Evolutionary conservation across 768 basidiomycete species (phyloP).

Genomic region (Psilocybe azurescens): DNA sequence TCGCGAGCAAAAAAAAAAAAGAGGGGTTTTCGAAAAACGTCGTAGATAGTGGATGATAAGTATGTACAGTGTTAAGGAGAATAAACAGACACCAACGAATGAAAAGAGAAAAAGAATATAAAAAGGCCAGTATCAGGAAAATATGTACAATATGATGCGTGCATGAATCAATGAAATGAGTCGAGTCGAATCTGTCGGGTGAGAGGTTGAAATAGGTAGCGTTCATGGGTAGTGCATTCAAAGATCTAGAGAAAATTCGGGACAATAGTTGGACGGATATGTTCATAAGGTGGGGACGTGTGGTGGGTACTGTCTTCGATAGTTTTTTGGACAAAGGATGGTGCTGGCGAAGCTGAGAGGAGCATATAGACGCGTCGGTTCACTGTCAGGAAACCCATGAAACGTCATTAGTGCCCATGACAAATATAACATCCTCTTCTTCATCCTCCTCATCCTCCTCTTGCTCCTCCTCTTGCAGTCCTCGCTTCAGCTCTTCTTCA

Average conservation of each 20-base stretch:
- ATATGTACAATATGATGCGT: too few species aligned
- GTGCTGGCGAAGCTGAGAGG: too few species aligned
- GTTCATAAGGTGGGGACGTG: too few species aligned
- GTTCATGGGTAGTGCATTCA: too few species aligned
- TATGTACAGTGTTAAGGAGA: not conserved
- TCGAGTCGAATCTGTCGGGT: too few species aligned
- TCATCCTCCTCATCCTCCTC: constrained; percentile 58
- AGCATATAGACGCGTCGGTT: too few species aligned
- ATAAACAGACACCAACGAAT: not conserved
- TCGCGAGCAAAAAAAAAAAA: not conserved
- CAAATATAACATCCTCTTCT: constrained; percentile 80
- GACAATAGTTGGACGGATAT: too few species aligned
- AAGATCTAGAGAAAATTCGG: too few species aligned
- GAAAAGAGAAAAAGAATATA: not conserved
- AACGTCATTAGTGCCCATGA: constrained; percentile 55
- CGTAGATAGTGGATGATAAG: not conserved
- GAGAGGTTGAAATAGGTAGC: too few species aligned
- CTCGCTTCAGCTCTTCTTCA: constrained; percentile 1
- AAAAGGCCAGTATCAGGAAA: constrained; percentile 2
- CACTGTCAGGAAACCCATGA: constrained; percentile 34
- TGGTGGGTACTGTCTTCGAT: too few species aligned
- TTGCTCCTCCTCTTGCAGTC: constrained; percentile 20
- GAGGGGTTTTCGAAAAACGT: not conserved
- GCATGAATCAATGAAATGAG: too few species aligned
- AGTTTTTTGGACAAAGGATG: too few species aligned